Base-by-base conservation (phyloP, 2,329 filamentous ascomycete genomes). In the Taxawa tesnikishii region DNA sequence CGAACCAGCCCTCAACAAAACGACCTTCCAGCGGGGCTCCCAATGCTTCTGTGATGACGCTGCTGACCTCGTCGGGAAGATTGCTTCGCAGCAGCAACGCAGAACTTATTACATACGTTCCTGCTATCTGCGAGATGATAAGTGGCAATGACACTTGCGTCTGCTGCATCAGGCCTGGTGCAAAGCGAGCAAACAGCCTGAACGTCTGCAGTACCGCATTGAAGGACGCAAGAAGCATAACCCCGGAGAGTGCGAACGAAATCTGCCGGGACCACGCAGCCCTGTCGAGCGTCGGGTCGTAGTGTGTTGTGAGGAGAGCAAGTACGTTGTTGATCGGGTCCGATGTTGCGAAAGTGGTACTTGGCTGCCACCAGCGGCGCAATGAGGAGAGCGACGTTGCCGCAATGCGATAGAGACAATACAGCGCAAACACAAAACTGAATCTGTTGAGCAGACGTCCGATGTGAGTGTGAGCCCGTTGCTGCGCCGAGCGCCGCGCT, bases 241-340 rank as follows among this genome's bases (percentile, higher is more conserved):
- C 73, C 12, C 83, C 84, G 6, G 79, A 83, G 4, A 93, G 67
- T 14, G 84, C 62, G 55, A 93, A 92, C 37, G 79, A 84, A 42
- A 92, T 87, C 49, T 84, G 81, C 17, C 83, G 77, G 14, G 81
- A 78, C 83, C 83, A 92, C 7, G 82, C 80, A 8, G 75, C 69
- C 47, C 84, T 81, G 56, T 93, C 81, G 15, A 93, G 70, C 38
- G 77, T 73, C 3, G 82, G 81, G 49, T 92, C 82, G 72, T 82
- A 87, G 58, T 92, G 82, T 34, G 79, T 78, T 4, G 82, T 83
- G 12, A 93, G 59, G 9, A 92, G 66, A 4, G 82, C 81, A 6
- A 93, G 70, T 39, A 88, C 68, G 41, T 83, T 80, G 59, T 81
- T 92, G 51, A 93, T 81, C 1, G 84, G 84, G 50, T 93, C 85